These are phyloP conservation scores for Backusella circina DNA, from an alignment of 192 early-diverging fungal genomes.

Conservation along the genomic window DNA sequence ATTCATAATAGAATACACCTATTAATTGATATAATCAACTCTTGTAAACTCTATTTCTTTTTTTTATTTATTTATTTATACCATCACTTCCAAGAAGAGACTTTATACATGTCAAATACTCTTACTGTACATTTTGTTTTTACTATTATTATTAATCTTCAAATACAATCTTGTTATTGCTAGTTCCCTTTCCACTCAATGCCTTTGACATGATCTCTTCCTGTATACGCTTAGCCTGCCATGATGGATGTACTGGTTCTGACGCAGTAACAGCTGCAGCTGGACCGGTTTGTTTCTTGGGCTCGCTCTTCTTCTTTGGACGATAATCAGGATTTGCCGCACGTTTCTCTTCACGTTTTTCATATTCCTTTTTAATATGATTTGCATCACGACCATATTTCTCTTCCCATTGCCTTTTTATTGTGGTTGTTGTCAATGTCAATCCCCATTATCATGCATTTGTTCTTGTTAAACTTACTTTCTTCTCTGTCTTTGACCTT, in stretches of 20 bases:
- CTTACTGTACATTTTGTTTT: no score
- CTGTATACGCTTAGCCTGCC: constrained; percentile 35
- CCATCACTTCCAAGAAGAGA: no score
- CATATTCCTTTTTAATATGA: constrained; percentile 11
- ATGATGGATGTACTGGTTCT: constrained; percentile 30
- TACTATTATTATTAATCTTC: background rate
- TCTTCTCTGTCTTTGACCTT: constrained; percentile 29
- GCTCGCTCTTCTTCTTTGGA: constrained; percentile 12
- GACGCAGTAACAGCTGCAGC: background rate
- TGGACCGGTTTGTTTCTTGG: background rate
- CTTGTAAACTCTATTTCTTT: no score
- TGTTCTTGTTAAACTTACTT: no score
- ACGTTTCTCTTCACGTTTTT: constrained; percentile 10
- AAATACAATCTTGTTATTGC: constrained; percentile 36
- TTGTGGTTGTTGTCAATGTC: no score
- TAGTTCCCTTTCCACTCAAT: constrained; percentile 21
- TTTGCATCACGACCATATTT: constrained; percentile 32
- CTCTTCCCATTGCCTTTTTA: constrained; percentile 34
- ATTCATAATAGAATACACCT: no score
- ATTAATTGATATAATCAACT: no score
- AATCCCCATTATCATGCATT: no score
- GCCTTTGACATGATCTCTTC: constrained; percentile 34
- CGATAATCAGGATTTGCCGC: background rate
- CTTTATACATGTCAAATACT: no score
- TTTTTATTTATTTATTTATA: no score